Percentiles rank a stretch among this genome's conserved stretches.
Evolutionary conservation across 2,329 filamentous ascomycete species (phyloP).

Genomic region (Polychaeton citri): DNA sequence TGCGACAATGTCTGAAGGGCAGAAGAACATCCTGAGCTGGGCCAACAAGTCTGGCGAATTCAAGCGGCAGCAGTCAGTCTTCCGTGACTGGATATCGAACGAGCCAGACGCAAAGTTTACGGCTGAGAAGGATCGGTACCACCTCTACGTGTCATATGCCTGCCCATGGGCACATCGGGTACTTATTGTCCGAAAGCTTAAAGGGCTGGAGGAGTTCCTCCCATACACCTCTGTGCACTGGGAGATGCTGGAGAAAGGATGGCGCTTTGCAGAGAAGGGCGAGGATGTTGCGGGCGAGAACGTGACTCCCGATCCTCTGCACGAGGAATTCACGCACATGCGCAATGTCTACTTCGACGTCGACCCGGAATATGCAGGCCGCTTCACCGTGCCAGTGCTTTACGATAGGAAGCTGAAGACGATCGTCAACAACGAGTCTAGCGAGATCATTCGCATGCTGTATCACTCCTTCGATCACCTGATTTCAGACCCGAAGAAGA

Average conservation of each 20-base stretch:
- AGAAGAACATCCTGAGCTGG: slow-evolving; percentile 61
- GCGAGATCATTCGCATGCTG: slow-evolving; percentile 86
- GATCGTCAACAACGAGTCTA: slow-evolving; percentile 86
- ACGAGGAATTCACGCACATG: slow-evolving; percentile 56
- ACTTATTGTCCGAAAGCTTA: slow-evolving; percentile 76
- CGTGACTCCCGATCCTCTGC: slow-evolving; percentile 48
- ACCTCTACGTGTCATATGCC: slow-evolving; percentile 88
- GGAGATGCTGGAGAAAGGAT: slow-evolving; percentile 67
- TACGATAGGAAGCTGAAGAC: slow-evolving; percentile 63
- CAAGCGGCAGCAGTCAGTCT: slow-evolving; percentile 73
- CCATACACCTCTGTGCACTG: slow-evolving; percentile 76
- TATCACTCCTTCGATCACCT: slow-evolving; percentile 61
- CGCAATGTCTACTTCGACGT: slow-evolving; percentile 68
- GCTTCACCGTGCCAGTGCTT: slow-evolving; percentile 79
- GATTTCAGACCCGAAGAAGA: slow-evolving; percentile 22
- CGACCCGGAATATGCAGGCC: slow-evolving; percentile 57
- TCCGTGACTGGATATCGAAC: slow-evolving; percentile 67
- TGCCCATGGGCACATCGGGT: slow-evolving; percentile 90
- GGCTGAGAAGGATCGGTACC: slow-evolving; percentile 78
- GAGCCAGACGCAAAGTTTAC: slow-evolving; percentile 62
- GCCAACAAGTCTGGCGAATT: slow-evolving; percentile 84
- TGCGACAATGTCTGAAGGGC: slow-evolving; percentile 8
- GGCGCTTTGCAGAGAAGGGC: slow-evolving; percentile 57
- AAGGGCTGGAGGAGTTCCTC: slow-evolving; percentile 80
- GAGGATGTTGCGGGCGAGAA: slow-evolving; percentile 38